phyloP scores from a whole-genome alignment of 352 stramenopile genomes.

The Bremia lactucae region DNA sequence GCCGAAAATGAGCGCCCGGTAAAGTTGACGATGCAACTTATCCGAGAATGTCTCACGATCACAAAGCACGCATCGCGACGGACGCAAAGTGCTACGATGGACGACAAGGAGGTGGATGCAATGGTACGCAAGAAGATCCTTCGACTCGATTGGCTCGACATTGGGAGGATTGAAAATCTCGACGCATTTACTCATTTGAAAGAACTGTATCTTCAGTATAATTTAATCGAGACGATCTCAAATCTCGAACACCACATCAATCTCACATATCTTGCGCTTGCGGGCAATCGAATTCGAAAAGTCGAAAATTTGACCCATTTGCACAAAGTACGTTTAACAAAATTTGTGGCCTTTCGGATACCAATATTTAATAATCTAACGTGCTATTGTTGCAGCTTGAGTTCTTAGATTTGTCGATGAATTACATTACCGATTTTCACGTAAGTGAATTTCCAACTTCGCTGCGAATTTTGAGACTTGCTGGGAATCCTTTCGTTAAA shows the following conservation, averaged over 20 bases:
- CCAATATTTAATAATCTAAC: background rate
- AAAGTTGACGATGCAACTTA: conserved; percentile 55
- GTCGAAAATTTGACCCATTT: conserved; percentile 52
- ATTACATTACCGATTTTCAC: conserved; percentile 58
- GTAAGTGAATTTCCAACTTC: conserved; percentile 44
- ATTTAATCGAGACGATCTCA: conserved; percentile 52
- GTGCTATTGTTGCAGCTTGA: conserved; percentile 38
- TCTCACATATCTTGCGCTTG: conserved; percentile 51
- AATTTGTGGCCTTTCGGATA: background rate
- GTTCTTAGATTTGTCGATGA: conserved; percentile 70
- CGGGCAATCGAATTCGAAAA: conserved; percentile 48
- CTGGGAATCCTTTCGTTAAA: conserved; percentile 45
- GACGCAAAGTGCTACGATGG: conserved; percentile 1
- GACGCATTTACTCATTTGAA: conserved; percentile 64
- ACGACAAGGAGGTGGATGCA: conserved; percentile 27
- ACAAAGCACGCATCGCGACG: conserved; percentile 6
- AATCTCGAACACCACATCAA: conserved; percentile 45
- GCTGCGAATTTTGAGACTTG: conserved; percentile 39
- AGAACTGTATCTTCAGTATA: conserved; percentile 73
- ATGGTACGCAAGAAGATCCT: conserved; percentile 49
- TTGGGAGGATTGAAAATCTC: conserved; percentile 64
- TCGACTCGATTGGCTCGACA: conserved; percentile 60
- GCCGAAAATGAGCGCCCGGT: conserved; percentile 26
- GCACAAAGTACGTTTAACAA: conserved; percentile 27
- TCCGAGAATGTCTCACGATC: conserved; percentile 31